Percentiles rank a stretch among this genome's conserved stretches.
Evolutionary conservation across 176 grass and related monocot genomes (phyloP).

Genomic region (Eragrostis curvula): DNA sequence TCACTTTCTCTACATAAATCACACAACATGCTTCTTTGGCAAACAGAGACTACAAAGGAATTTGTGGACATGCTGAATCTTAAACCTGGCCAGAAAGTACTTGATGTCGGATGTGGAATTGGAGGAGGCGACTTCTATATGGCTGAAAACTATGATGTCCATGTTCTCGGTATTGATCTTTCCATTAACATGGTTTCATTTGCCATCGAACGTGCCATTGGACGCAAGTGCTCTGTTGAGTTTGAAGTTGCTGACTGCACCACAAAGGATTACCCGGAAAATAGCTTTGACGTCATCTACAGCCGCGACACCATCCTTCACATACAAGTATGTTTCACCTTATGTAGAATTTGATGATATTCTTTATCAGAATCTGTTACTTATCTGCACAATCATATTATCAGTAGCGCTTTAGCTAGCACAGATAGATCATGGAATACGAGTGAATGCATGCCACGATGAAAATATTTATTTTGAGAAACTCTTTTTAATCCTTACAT

Average conservation of each 20-base stretch:
- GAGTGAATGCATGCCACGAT: background rate
- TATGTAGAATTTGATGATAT: background rate
- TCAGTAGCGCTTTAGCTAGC: background rate
- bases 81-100: constrained; percentile 88
- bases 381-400: background rate
- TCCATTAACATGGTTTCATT: constrained; percentile 99
- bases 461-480: background rate
- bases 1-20: background rate
- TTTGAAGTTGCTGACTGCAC: constrained; percentile 98
- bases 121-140: constrained; percentile 98
- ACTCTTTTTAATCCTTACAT: constrained; percentile 1
- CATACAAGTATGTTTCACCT: constrained; percentile 65
- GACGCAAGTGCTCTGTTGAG: constrained; percentile 81
- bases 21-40: background rate
- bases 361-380: background rate
- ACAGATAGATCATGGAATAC: constrained; percentile 1
- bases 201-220: constrained; percentile 91
- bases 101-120: constrained; percentile 96
- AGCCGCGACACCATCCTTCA: constrained; percentile 99
- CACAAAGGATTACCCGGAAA: constrained; percentile 78
- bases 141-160: constrained; percentile 88
- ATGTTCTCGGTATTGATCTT: constrained; percentile 96
- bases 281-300: constrained; percentile 87
- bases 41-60: constrained; percentile 93
- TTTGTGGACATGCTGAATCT: constrained; percentile 87